Evolutionary conservation across 331 rosid genomes (phyloP).

Genomic region (Quercus tomentella): DNA sequence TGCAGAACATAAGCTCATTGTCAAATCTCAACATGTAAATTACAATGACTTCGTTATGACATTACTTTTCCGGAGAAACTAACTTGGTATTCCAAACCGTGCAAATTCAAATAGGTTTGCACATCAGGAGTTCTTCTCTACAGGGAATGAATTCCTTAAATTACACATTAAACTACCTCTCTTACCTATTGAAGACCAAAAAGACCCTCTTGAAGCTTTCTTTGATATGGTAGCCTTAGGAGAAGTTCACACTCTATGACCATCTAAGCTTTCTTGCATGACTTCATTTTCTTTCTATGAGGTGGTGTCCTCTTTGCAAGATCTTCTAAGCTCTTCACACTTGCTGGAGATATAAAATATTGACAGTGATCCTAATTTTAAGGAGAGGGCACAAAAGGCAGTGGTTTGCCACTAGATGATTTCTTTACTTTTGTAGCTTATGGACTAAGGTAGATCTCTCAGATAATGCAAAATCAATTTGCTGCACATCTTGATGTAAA

Average conservation of each 20-base stretch:
- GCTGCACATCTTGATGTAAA: too few species aligned
- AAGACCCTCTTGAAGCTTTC: slow-evolving; percentile 55
- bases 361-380: slow-evolving; percentile 9
- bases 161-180: slow-evolving; percentile 31
- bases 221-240: slow-evolving; percentile 73
- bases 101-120: background rate
- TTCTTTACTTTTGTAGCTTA: too few species aligned
- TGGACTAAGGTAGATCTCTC: too few species aligned
- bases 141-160: slow-evolving; percentile 27
- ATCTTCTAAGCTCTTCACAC: slow-evolving; percentile 64
- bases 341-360: slow-evolving; percentile 62
- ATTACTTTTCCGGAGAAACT: background rate
- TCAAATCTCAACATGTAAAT: background rate
- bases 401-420: too few species aligned
- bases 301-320: slow-evolving; percentile 57
- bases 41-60: background rate
- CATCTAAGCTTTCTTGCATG: slow-evolving; percentile 68
- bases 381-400: too few species aligned
- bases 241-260: slow-evolving; percentile 29
- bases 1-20: background rate
- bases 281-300: slow-evolving; percentile 49
- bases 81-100: background rate
- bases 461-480: too few species aligned
- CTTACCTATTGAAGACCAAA: slow-evolving; percentile 23
- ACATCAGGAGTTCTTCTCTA: slow-evolving; percentile 21